Conservation (phyloP, 345 rosid genomes). For the Murraya koenigii region DNA sequence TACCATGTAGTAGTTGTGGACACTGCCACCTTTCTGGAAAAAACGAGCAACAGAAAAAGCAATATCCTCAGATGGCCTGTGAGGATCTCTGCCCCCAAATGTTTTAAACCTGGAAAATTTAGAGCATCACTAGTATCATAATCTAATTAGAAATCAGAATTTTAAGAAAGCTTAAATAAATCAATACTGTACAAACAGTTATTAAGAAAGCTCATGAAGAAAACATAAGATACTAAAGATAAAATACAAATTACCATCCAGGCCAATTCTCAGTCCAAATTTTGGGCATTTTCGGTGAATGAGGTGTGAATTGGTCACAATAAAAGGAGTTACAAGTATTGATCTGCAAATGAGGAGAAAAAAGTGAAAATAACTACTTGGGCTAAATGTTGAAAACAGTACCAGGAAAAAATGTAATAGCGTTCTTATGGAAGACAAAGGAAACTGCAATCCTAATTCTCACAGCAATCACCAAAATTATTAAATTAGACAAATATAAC, state of each 20-base stretch:
- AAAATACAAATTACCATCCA: constrained; percentile 69
- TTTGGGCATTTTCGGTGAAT: constrained; percentile 76
- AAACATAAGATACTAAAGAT: background rate
- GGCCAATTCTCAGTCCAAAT: constrained; percentile 99
- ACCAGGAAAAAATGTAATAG: background rate
- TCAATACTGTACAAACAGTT: background rate
- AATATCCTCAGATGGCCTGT: constrained; percentile 85
- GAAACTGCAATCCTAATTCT: background rate
- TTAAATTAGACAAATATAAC: background rate
- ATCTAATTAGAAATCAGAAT: constrained; percentile 5
- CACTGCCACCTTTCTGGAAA: constrained; percentile 91
- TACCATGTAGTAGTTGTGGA: constrained; percentile 95
- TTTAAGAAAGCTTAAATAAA: background rate
- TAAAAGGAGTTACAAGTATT: constrained; percentile 85
- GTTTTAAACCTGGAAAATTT: constrained; percentile 68
- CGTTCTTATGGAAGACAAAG: background rate
- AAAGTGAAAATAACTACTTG: background rate
- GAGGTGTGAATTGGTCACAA: constrained; percentile 82
- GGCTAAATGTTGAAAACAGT: background rate
- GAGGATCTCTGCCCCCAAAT: constrained; percentile 88
- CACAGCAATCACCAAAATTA: background rate
- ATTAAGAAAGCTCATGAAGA: background rate
- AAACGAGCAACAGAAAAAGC: constrained; percentile 91
- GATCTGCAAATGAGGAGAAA: constrained; percentile 45
- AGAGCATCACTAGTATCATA: background rate